Base-by-base conservation (phyloP, 768 basidiomycete genomes). In the Terana coerulea region DNA sequence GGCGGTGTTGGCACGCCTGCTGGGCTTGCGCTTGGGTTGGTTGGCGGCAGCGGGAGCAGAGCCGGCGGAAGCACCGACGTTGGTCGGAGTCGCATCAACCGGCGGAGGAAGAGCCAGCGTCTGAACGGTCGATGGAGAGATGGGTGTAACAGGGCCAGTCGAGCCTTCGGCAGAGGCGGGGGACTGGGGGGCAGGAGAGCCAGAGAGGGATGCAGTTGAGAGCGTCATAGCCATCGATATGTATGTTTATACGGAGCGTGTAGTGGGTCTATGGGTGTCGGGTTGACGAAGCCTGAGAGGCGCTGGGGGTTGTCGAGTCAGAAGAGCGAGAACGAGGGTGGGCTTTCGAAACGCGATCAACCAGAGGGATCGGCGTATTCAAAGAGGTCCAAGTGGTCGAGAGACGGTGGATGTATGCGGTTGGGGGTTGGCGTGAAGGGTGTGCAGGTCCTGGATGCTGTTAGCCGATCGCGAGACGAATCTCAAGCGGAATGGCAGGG, bases 1-100 rank as follows among this genome's bases (percentile, higher is more conserved):
- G 46, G 94, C 95, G 47, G 95, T 98, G 72, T 98, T 98, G 47
- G 93, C 94, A 28, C 94, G 83, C 56, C 92, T 79, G 62, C 80
- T 82, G 49, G 91, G 83, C 68, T 95, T 95, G 67, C 88, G 82
- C 66, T 88, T 91, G 52, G 72, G 64, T 54, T 79, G 77, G n/a
- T 69, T 56, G 47, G 47, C 56, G 47, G 58, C 52, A 14, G 63
- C 47, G 26, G 51, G 49, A 28, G 64, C 47, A 34, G 55, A 46
- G 46, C 61, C 26, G 51, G 61, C 49, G 24, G 59, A 15, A 34
- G 48, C 11, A 7, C 52, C 41, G 26, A 46, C 43, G 21, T 51
- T 62, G 58, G 58, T 58, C 54, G 24, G 55, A 25, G 11, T 35
- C 21, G 45, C 51, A 39, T 64, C 61, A 35, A 68, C 69, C 14